These are phyloP conservation scores for Lentinula sp. DNA, from an alignment of 768 basidiomycete genomes.

Conservation along the genomic window DNA sequence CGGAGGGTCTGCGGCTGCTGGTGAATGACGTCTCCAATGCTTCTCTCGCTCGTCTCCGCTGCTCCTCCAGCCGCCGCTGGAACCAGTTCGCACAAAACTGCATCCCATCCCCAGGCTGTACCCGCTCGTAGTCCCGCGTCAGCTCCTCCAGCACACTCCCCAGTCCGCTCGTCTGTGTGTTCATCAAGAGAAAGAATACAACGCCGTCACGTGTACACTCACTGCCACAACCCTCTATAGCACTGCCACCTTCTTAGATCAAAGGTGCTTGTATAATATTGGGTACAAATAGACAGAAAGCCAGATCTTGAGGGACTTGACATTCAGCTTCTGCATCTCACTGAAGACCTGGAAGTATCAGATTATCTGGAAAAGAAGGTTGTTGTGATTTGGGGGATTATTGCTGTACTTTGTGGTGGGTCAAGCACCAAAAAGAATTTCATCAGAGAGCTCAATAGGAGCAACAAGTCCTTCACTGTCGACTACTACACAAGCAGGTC, in stretches of 20 bases:
- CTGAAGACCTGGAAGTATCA: neutral
- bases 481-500: too few species aligned
- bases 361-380: neutral
- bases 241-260: too few species aligned
- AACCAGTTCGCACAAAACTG: constrained; percentile 97
- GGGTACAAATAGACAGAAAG: too few species aligned
- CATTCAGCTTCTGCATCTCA: neutral
- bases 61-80: constrained; percentile 80
- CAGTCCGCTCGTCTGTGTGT: too few species aligned
- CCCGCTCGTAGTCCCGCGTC: constrained; percentile 78
- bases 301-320: too few species aligned
- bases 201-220: too few species aligned
- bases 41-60: constrained; percentile 70
- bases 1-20: too few species aligned
- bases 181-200: too few species aligned
- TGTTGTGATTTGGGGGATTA: neutral
- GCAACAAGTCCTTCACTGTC: too few species aligned
- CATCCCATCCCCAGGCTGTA: constrained; percentile 84
- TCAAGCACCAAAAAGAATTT: neutral
- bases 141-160: constrained; percentile 79
- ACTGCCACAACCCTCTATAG: too few species aligned
- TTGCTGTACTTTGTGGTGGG: neutral
- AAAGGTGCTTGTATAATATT: too few species aligned
- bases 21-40: constrained; percentile 24
- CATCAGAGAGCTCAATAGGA: neutral